Conservation (phyloP, 2,329 filamentous ascomycete genomes). For the Xenoacremonium recifei region DNA sequence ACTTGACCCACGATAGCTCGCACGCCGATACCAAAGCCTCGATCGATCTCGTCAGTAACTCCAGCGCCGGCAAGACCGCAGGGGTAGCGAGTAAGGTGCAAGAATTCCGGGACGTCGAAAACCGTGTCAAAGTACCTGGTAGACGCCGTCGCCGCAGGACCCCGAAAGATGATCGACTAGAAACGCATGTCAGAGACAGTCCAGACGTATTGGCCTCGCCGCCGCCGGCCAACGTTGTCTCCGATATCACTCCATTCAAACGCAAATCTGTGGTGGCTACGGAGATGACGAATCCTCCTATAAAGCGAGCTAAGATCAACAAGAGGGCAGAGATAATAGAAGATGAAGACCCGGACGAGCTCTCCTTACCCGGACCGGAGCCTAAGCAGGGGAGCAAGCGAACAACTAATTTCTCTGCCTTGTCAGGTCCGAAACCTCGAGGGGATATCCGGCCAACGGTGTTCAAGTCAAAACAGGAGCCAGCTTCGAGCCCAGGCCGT, state of each 20-base stretch:
- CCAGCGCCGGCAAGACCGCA: constrained; percentile 12
- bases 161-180: too few relatives aligned
- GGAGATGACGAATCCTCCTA: not conserved
- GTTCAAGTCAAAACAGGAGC: too few relatives aligned
- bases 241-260: constrained; percentile 18
- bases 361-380: constrained; percentile 9
- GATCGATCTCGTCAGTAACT: constrained; percentile 14
- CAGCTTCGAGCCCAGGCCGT: too few relatives aligned
- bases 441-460: constrained; percentile 5
- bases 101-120: not conserved
- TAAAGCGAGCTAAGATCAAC: constrained; percentile 16
- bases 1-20: constrained; percentile 19
- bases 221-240: constrained; percentile 19
- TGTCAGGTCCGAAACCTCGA: constrained; percentile 10
- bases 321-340: too few relatives aligned
- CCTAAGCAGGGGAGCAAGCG: constrained; percentile 4
- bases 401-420: constrained; percentile 12
- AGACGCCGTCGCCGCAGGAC: too few relatives aligned
- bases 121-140: too few relatives aligned
- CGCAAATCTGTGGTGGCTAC: not conserved
- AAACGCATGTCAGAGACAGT: too few relatives aligned
- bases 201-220: too few relatives aligned
- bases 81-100: constrained; percentile 11
- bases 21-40: constrained; percentile 9
- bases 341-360: too few relatives aligned